phyloP scores from a whole-genome alignment of 345 rosid genomes.

The Melastoma malabathricum region DNA sequence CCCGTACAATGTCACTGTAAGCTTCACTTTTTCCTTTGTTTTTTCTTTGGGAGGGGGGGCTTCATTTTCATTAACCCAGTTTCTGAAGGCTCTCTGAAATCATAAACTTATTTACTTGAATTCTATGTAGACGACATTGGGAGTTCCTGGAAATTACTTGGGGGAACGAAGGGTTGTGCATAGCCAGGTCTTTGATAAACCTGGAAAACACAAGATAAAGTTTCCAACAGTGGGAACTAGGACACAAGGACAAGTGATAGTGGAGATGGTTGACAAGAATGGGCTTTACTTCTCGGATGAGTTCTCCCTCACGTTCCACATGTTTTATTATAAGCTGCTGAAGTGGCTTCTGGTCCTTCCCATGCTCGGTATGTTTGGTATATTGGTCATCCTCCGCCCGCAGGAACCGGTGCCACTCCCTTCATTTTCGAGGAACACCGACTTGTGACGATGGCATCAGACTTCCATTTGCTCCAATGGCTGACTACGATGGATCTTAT shows the following conservation, averaged over 20 bases:
- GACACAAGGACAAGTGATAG: conserved; percentile 83
- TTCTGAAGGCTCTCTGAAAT: neutral
- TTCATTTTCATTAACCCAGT: neutral
- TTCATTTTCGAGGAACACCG: conserved; percentile 79
- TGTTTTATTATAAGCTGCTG: conserved; percentile 88
- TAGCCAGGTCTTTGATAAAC: conserved; percentile 43
- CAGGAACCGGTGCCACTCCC: conserved; percentile 90
- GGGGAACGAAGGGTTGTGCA: conserved; percentile 79
- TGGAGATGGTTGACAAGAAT: conserved; percentile 93
- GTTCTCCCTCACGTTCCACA: conserved; percentile 92
- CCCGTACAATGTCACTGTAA: conserved; percentile 89
- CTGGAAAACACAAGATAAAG: conserved; percentile 67
- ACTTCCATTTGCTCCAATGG: too few species aligned
- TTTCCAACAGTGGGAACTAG: conserved; percentile 87
- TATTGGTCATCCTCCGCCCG: conserved; percentile 80
- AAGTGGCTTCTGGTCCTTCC: conserved; percentile 98
- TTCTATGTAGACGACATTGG: conserved; percentile 56
- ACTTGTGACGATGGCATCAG: conserved; percentile 23
- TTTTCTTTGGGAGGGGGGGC: too few species aligned
- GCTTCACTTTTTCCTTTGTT: conserved; percentile 11
- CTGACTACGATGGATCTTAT: too few species aligned
- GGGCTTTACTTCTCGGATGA: conserved; percentile 89
- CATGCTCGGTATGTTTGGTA: conserved; percentile 89
- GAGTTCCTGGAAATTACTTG: conserved; percentile 92
- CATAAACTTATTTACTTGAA: conserved; percentile 1